A percentile compares a stretch with the other conserved stretches of the same genome.
phyloP scores from a whole-genome alignment of 1,139 yeast species.

The Pichia sp. region DNA sequence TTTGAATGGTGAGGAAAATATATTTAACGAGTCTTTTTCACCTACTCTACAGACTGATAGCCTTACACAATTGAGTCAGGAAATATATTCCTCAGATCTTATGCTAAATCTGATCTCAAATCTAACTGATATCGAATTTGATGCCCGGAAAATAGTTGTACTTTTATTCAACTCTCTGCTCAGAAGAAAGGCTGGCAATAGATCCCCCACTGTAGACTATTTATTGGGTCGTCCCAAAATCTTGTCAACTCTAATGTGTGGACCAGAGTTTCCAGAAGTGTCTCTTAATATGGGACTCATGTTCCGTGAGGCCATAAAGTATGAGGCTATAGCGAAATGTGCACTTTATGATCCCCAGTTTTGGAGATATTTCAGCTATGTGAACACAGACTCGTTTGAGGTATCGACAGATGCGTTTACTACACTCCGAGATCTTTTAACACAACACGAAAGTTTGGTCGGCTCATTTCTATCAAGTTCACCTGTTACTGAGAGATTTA shows the following conservation, averaged over 20 bases:
- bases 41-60: slow-evolving; percentile 54
- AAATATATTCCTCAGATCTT: slow-evolving; percentile 66
- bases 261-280: slow-evolving; percentile 65
- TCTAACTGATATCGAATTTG: slow-evolving; percentile 69
- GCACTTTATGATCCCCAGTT: slow-evolving; percentile 48
- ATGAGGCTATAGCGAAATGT: slow-evolving; percentile 60
- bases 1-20: slow-evolving; percentile 54
- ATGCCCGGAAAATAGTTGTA: slow-evolving; percentile 79
- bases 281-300: slow-evolving; percentile 75
- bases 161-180: slow-evolving; percentile 67
- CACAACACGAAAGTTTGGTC: slow-evolving; percentile 61
- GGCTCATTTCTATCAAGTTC: slow-evolving; percentile 59
- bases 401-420: slow-evolving; percentile 86
- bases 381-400: slow-evolving; percentile 73
- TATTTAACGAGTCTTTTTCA: background rate
- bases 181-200: slow-evolving; percentile 69
- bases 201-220: slow-evolving; percentile 85
- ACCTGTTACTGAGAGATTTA: slow-evolving; percentile 41
- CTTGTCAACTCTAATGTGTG: slow-evolving; percentile 52
- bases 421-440: slow-evolving; percentile 63
- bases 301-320: slow-evolving; percentile 77
- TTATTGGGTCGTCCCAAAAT: slow-evolving; percentile 61
- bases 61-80: slow-evolving; percentile 65
- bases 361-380: slow-evolving; percentile 81
- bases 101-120: slow-evolving; percentile 53